Evolutionary conservation across 1,139 yeast species (phyloP), one percentile per base, ranked within the genome.

Genomic region (Chernovozyma aurita): DNA sequence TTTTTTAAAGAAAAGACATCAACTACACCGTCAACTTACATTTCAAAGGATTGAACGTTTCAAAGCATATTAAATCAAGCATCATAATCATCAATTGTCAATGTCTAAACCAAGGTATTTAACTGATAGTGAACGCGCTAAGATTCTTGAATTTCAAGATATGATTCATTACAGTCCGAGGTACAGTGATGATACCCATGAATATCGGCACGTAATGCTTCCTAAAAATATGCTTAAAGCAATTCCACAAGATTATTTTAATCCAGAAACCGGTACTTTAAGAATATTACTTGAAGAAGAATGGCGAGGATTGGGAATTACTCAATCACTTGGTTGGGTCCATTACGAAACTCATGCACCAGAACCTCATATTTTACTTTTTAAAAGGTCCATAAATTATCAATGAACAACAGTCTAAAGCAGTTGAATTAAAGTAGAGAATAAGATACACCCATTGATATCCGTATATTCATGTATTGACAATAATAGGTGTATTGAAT

Each of bases 321-420:
- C 98, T 9, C 99, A 92, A 60, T 85, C 95, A 32, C 70, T 94
- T 42, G 99, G 99, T 1, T 94, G 99, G 99, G 94, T 77, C 35
- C 98, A 94, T 60, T 94, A 92, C 57, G 99, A 92, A 55, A 90
- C 96, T 35, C 99, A 94, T 61, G 80, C 97, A 0, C 99, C 98
- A 25, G 99, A 94, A 59, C 99, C 99, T 20, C 98, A 94, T 57
- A 92, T 94, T 43, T 67, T 94, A 44, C 70, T 94, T 45, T 94
- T 94, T 69, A 92, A 90, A 57, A 70, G 87, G 51, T 76, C 82
- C 39, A 65, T 61, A 39, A 66, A 65, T 46, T 63, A 60, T 37
- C 40, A 37, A 30, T 30, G 28, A 33, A 20, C 6, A 20, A 20
- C n/a, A n/a, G n/a, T n/a, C n/a, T n/a, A n/a, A n/a, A n/a, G n/a